phyloP scores from a whole-genome alignment of 768 basidiomycete genomes.

The Lactifluus rugatus region DNA sequence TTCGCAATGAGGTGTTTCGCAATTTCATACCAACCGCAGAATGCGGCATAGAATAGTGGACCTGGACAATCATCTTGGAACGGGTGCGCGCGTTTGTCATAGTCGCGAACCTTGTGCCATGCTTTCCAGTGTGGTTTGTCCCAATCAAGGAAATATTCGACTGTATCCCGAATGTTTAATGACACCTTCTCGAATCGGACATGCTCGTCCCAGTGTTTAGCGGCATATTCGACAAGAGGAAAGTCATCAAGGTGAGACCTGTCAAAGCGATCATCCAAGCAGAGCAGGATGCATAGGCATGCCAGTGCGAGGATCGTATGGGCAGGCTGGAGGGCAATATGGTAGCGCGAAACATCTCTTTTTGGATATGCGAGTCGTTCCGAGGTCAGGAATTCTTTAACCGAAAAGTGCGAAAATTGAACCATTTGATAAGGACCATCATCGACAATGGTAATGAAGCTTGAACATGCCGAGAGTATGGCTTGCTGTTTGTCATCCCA shows the following conservation, averaged over 20 bases:
- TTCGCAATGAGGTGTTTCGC: not conserved
- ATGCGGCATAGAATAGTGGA: not conserved
- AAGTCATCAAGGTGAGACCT: not conserved
- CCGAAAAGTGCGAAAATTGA: conserved; percentile 6
- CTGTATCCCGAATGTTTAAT: not conserved
- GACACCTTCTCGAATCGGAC: not conserved
- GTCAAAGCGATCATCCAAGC: not conserved
- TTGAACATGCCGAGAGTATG: conserved; percentile 3
- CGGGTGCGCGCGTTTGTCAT: not conserved
- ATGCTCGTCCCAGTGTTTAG: not conserved
- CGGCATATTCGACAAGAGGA: not conserved
- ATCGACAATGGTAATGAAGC: not conserved
- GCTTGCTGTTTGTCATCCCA: not conserved
- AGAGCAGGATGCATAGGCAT: not conserved
- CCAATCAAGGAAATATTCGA: not conserved
- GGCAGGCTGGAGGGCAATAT: not conserved
- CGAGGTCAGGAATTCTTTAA: conserved; percentile 5
- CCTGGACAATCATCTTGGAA: no score
- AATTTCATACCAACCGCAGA: not conserved
- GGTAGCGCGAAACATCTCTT: not conserved
- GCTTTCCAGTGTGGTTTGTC: conserved; percentile 1
- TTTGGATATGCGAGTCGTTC: not conserved
- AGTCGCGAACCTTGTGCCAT: not conserved
- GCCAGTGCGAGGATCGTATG: conserved; percentile 1
- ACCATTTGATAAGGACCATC: not conserved